phyloP scores from a whole-genome alignment of 129 eudicot genomes.

The Escallonia rubra region DNA sequence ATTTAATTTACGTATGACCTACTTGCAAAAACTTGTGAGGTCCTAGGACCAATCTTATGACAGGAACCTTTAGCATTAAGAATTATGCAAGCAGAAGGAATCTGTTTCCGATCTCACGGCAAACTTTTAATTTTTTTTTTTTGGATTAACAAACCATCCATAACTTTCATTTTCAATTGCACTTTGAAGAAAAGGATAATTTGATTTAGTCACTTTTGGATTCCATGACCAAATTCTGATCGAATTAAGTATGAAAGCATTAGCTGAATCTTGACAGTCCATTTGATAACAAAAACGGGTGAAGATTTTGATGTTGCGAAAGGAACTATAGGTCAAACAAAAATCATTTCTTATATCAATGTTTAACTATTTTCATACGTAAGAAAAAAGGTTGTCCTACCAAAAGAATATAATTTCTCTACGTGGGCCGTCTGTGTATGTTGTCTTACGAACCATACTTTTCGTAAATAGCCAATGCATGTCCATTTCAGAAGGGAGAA shows the following conservation, averaged over 20 bases:
- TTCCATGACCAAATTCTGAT: background rate
- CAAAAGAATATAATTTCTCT: background rate
- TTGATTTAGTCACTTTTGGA: background rate
- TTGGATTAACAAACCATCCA: background rate
- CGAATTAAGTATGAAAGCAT: background rate
- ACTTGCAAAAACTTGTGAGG: background rate
- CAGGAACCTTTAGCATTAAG: background rate
- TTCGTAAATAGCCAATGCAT: background rate
- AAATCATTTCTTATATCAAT: background rate
- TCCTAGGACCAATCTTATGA: background rate
- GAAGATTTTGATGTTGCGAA: conserved; percentile 10
- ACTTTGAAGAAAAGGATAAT: background rate
- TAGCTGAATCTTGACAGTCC: conserved; percentile 5
- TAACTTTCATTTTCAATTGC: background rate
- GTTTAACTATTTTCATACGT: background rate
- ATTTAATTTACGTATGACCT: too few relatives aligned
- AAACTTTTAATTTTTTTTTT: too few relatives aligned
- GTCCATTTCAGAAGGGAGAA: background rate
- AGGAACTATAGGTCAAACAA: background rate
- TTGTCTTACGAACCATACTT: background rate
- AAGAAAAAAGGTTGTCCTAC: background rate
- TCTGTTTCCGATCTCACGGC: background rate
- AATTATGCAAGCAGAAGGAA: background rate
- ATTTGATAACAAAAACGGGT: conserved; percentile 1
- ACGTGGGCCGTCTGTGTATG: conserved; percentile 2